Conservation (phyloP, 371 early-diverging fungal species). For the Rhizomucor pusillus region DNA sequence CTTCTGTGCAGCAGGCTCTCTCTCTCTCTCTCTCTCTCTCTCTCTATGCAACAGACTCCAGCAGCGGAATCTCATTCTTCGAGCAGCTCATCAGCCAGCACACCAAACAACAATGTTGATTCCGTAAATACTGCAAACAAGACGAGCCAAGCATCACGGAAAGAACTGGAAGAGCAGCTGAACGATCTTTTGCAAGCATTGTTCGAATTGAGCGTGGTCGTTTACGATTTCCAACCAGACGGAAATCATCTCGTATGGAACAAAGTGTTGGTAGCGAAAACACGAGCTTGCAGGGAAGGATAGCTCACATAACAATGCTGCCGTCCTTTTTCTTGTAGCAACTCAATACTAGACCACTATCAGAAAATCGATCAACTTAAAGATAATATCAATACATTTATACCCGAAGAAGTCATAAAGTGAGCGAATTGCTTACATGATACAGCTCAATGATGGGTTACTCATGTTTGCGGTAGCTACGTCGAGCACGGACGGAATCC, state of each 20-base stretch:
- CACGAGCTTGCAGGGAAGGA: not conserved
- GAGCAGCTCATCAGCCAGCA: constrained; percentile 16
- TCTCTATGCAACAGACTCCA: constrained; percentile 19
- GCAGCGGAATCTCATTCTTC: constrained; percentile 22
- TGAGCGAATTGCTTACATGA: constrained; percentile 15
- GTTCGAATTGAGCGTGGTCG: constrained; percentile 65
- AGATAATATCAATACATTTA: constrained; percentile 53
- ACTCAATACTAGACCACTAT: constrained; percentile 61
- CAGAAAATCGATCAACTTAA: constrained; percentile 59
- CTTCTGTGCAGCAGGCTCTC: too few species aligned
- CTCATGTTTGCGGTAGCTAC: too few species aligned
- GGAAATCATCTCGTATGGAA: constrained; percentile 59
- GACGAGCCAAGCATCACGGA: constrained; percentile 22
- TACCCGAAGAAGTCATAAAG: constrained; percentile 74
- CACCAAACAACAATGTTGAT: constrained; percentile 7
- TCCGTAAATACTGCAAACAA: constrained; percentile 6
- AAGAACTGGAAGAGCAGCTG: constrained; percentile 54
- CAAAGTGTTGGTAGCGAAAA: constrained; percentile 51
- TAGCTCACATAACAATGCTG: not conserved
- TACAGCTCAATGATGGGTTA: not conserved
- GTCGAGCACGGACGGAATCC: constrained; percentile 73
- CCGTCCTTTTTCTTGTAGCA: constrained; percentile 35
- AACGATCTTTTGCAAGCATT: constrained; percentile 59
- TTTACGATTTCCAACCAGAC: constrained; percentile 72
- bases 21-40: too few species aligned